Evolutionary conservation across 306 rosid genomes (phyloP), one percentile per base, ranked within the genome.

Genomic region (Malus fusca): DNA sequence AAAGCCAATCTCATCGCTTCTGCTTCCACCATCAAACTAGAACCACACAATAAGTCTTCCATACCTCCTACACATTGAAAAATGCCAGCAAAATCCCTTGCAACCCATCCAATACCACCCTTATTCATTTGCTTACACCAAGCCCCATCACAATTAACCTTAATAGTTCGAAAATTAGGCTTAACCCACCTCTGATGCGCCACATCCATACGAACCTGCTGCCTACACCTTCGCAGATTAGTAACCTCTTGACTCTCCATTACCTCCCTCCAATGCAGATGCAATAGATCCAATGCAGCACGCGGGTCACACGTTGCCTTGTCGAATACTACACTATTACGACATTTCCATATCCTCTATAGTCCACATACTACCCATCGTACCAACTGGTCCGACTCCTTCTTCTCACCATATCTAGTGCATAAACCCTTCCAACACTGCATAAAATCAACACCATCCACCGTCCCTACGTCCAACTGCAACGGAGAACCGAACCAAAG

Each of bases 171-270:
- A 15, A 13, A 17, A 17, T 1, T 0, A 4, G 56, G 56, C 21
- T 51, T 51, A 0, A 13, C 1, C 56, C 8, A 51, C 19, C 56
- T 13, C 2, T 13, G 6, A 2, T 51, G 46, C 46, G 1, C 11
- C 14, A 0, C 14, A 30, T 43, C 33, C 33, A 30, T 30, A 4
- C 33, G 5, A 30, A 30, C 33, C 5, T 30, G 33, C 33, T 17
- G 2, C 7, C 0, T 17, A 0, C 21, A 4, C 19, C 4, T 1
- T 13, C n/a, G 0, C 56, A 3, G 8, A 3, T 13, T 21, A 51
- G 0, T 17, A 0, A 3, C 19, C 56, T 0, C 6, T 0, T 0
- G 18, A 51, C 7, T 13, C 0, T 51, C 0, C 2, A 8, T 13
- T 13, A 13, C 15, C 56, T 13, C n/a, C 21, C n/a, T 11, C 14